Evolutionary conservation across 2,329 filamentous ascomycete species (phyloP).

Genomic region (Alternaria angustiovoidea): DNA sequence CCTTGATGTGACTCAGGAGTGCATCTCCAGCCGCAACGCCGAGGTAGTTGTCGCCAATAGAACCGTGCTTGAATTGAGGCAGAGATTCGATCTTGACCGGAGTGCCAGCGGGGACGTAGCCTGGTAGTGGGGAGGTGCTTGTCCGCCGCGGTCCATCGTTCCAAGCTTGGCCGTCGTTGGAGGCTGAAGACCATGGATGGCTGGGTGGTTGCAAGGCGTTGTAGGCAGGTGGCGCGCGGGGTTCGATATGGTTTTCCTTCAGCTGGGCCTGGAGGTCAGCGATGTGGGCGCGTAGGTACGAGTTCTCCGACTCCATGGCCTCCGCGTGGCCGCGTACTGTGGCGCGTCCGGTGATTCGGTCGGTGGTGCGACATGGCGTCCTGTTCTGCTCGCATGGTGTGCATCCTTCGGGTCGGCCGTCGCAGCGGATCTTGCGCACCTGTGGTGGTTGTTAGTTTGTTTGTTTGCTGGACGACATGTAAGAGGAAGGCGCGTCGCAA

Average conservation of each 20-base stretch:
- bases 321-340: slow-evolving; percentile 81
- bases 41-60: slow-evolving; percentile 69
- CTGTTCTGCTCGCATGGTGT: slow-evolving; percentile 80
- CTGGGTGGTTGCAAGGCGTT: slow-evolving; percentile 32
- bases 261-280: slow-evolving; percentile 73
- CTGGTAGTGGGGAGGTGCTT: slow-evolving; percentile 37
- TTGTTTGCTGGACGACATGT: background rate
- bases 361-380: slow-evolving; percentile 82
- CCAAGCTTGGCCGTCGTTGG: slow-evolving; percentile 34
- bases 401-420: slow-evolving; percentile 80
- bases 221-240: slow-evolving; percentile 58
- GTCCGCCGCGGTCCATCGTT: slow-evolving; percentile 28
- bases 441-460: slow-evolving; percentile 44
- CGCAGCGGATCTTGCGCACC: slow-evolving; percentile 88
- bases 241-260: slow-evolving; percentile 66
- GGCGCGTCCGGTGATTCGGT: slow-evolving; percentile 83
- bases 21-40: slow-evolving; percentile 70
- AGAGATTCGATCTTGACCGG: slow-evolving; percentile 41
- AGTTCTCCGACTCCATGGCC: slow-evolving; percentile 75
- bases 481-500: background rate
- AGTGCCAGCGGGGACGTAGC: slow-evolving; percentile 32
- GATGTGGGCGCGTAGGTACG: slow-evolving; percentile 71
- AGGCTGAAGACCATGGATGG: slow-evolving; percentile 27
- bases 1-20: slow-evolving; percentile 75
- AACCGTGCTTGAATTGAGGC: slow-evolving; percentile 57